Percentiles rank a stretch among this genome's conserved stretches.
These are phyloP conservation scores for Talinum fruticosum DNA, from an alignment of 148 eudicot genomes.

Conservation along the genomic window DNA sequence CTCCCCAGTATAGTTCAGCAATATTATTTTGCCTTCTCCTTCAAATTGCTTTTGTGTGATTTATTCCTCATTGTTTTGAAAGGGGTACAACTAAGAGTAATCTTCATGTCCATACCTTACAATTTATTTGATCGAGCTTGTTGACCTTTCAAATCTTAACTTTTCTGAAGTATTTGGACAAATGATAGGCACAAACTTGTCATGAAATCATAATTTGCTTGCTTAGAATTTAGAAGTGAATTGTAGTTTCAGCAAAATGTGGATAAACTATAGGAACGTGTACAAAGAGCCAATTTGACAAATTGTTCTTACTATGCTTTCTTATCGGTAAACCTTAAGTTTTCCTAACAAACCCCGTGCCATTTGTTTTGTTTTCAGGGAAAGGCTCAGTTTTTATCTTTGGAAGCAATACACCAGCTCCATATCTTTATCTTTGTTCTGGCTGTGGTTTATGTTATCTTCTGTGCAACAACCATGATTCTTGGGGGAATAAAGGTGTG, in stretches of 20 bases:
- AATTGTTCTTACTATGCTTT: neutral
- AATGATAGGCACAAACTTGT: neutral
- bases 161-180: neutral
- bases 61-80: neutral
- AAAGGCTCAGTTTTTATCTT: constrained; percentile 61
- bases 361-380: constrained; percentile 47
- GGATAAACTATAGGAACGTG: neutral
- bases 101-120: neutral
- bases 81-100: neutral
- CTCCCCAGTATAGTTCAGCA: neutral
- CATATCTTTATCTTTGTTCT: constrained; percentile 91
- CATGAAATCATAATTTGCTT: neutral
- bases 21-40: neutral
- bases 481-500: constrained; percentile 83
- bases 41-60: neutral
- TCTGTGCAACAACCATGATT: constrained; percentile 77
- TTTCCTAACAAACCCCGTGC: neutral
- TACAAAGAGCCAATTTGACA: neutral
- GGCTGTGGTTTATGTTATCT: constrained; percentile 79
- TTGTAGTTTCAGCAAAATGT: neutral
- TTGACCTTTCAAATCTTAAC: neutral
- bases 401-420: constrained; percentile 91
- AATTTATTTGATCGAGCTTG: neutral
- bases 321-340: neutral
- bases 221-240: neutral